Percentiles rank a stretch among this genome's conserved stretches.
Evolutionary conservation across 768 basidiomycete species (phyloP).

Genomic region (Trametes cubensis): DNA sequence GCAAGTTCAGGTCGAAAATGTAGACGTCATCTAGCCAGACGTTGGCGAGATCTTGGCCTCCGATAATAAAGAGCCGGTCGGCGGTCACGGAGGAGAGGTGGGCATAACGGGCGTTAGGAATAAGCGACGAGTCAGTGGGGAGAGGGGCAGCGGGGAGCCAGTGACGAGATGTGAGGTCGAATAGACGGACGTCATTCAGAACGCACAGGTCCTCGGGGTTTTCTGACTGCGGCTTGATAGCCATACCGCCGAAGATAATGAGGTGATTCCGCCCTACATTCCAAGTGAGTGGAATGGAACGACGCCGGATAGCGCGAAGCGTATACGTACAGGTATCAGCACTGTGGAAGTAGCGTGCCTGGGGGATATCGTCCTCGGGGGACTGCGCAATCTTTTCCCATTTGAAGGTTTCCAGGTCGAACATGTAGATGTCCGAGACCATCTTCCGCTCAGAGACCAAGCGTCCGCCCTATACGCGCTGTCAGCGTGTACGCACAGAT

Average conservation of each 20-base stretch:
- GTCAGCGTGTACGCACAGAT: background rate
- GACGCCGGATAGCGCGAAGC: slow-evolving; percentile 7
- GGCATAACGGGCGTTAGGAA: slow-evolving; percentile 89
- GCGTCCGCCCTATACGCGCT: slow-evolving; percentile 69
- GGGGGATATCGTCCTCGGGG: slow-evolving; percentile 71
- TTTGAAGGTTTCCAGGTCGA: slow-evolving; percentile 77
- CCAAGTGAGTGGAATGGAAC: slow-evolving; percentile 24
- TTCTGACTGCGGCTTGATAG: slow-evolving; percentile 69
- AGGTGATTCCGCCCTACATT: slow-evolving; percentile 81
- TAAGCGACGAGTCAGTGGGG: slow-evolving; percentile 41
- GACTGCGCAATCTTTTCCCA: slow-evolving; percentile 74
- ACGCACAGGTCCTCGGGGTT: slow-evolving; percentile 85
- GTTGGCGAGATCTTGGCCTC: slow-evolving; percentile 93
- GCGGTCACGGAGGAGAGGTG: slow-evolving; percentile 89
- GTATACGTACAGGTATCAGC: slow-evolving; percentile 74
- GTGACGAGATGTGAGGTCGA: slow-evolving; percentile 67
- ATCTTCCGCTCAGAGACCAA: slow-evolving; percentile 85
- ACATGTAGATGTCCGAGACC: slow-evolving; percentile 88
- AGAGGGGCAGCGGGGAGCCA: slow-evolving; percentile 65
- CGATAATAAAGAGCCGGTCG: slow-evolving; percentile 86
- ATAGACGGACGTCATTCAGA: slow-evolving; percentile 90
- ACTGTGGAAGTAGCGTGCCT: slow-evolving; percentile 93
- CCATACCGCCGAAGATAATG: slow-evolving; percentile 95
- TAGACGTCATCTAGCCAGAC: slow-evolving; percentile 93
- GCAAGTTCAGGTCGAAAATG: slow-evolving; percentile 76